Percentiles rank a stretch among this genome's conserved stretches.
Evolutionary conservation across 1,139 yeast species (phyloP).

Genomic region (Groenewaldozyma auringiensis): DNA sequence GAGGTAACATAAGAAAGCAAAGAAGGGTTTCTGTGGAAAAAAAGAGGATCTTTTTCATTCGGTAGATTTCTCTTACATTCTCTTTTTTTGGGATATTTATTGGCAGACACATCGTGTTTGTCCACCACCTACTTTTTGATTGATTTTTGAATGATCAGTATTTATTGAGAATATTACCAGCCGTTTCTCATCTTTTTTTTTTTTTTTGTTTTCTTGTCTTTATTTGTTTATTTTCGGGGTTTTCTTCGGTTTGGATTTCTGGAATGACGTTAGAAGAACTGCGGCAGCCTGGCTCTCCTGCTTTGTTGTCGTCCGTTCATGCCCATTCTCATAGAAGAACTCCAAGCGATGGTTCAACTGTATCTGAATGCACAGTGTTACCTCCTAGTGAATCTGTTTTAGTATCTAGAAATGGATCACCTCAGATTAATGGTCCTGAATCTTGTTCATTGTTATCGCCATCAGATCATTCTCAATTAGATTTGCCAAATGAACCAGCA

Average conservation of each 20-base stretch:
- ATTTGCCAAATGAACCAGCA: not conserved
- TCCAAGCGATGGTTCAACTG: not conserved
- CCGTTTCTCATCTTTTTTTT: too few relatives aligned
- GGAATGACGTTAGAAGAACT: not conserved
- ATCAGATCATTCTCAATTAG: not conserved
- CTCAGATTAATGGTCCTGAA: too few relatives aligned
- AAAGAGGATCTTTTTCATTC: too few relatives aligned
- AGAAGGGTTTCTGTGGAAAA: too few relatives aligned
- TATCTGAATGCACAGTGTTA: not conserved
- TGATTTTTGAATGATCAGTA: too few relatives aligned
- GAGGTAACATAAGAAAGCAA: too few relatives aligned
- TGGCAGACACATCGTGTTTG: too few relatives aligned
- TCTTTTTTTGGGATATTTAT: too few relatives aligned
- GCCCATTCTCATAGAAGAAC: not conserved
- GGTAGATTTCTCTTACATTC: too few relatives aligned
- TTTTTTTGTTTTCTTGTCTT: not conserved
- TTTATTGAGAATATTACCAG: too few relatives aligned
- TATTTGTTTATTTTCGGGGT: not conserved
- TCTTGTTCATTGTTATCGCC: too few relatives aligned
- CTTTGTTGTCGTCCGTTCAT: not conserved
- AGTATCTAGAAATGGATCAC: not conserved
- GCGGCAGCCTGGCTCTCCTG: not conserved
- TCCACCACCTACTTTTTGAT: too few relatives aligned
- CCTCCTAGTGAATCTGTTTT: not conserved
- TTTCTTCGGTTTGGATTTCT: not conserved